Evolutionary conservation across 2,329 filamentous ascomycete species (phyloP), one percentile per base, ranked within the genome.

Genomic region (Aspergillus vadensis): DNA sequence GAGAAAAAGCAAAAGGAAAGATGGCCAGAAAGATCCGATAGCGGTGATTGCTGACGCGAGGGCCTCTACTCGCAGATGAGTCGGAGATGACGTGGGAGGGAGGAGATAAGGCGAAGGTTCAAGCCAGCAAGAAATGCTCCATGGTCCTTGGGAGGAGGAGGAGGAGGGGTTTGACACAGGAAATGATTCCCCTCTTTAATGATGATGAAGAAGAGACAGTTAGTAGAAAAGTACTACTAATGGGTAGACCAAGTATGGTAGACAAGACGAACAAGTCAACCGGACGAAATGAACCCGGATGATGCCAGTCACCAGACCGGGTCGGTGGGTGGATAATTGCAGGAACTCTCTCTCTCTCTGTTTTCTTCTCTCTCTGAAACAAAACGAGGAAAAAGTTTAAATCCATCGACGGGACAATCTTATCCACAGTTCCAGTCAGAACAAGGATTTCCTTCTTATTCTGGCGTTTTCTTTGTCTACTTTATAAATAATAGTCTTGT

Each of bases 81-180:
- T 55, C 27, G 43, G 39, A 32, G 53, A 55, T 55, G 53, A 55
- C 53, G 53, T 55, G 53, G 52, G 52, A 55, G 41, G 39, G 25
- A 47, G 30, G n/a, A 47, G 53, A 55, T 55, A 55, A 55, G 53
- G 44, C 36, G 25, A 32, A 21, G 43, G 53, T 14, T 55, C 21
- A 47, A 19, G 25, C n/a, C 38, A 39, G 17, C 39, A 19, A 43
- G 25, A 32, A 23, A 15, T 55, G 38, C 38, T 55, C 53, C 53
- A 36, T 44, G 39, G 43, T 47, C 10, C 12, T 14, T 14, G 0
- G 32, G 21, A 55, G 52, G 25, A n/a, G n/a, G n/a, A n/a, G 6
- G 39, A 55, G 52, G 25, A 25, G 25, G 25, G 25, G 6, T 25
- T 3, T n/a, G 38, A 4, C 25, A 7, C 25, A 51, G 49, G 51